Evolutionary conservation across 1,139 yeast species (phyloP).

Genomic region (Lodderomyces margitis): DNA sequence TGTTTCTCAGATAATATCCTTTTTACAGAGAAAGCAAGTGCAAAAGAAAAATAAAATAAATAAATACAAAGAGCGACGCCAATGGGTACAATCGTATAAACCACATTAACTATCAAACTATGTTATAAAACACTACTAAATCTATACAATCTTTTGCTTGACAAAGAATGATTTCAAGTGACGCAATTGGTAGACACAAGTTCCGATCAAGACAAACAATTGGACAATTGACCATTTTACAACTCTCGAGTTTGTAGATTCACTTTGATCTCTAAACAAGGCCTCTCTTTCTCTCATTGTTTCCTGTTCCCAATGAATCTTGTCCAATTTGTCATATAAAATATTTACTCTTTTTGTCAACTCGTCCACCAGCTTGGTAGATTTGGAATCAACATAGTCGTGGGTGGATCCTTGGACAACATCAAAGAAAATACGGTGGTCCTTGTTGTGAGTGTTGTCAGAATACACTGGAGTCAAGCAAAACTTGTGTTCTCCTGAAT

Average conservation of each 20-base stretch:
- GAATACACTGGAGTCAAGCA: constrained; percentile 44
- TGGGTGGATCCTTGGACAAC: constrained; percentile 48
- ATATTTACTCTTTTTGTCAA: constrained; percentile 39
- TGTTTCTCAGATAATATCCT: too few relatives aligned
- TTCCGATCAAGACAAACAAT: constrained; percentile 45
- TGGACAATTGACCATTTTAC: constrained; percentile 48
- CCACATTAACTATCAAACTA: too few relatives aligned
- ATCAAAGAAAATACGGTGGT: constrained; percentile 46
- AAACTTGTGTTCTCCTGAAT: constrained; percentile 49
- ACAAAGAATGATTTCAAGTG: constrained; percentile 53
- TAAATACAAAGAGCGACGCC: too few relatives aligned
- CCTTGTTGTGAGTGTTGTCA: constrained; percentile 34
- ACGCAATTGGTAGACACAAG: constrained; percentile 49
- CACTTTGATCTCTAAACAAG: constrained; percentile 46
- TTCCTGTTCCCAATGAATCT: constrained; percentile 48
- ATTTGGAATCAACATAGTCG: constrained; percentile 49
- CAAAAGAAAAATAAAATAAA: too few relatives aligned
- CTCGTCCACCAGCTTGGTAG: constrained; percentile 42
- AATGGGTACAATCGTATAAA: too few relatives aligned
- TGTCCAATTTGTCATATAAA: constrained; percentile 43
- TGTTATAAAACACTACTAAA: not conserved
- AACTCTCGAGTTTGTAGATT: constrained; percentile 46
- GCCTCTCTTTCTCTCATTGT: constrained; percentile 49
- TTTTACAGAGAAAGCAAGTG: too few relatives aligned
- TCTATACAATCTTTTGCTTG: constrained; percentile 49